phyloP scores from a whole-genome alignment of 208 protist genomes.

The Wallacemonas collosoma region DNA sequence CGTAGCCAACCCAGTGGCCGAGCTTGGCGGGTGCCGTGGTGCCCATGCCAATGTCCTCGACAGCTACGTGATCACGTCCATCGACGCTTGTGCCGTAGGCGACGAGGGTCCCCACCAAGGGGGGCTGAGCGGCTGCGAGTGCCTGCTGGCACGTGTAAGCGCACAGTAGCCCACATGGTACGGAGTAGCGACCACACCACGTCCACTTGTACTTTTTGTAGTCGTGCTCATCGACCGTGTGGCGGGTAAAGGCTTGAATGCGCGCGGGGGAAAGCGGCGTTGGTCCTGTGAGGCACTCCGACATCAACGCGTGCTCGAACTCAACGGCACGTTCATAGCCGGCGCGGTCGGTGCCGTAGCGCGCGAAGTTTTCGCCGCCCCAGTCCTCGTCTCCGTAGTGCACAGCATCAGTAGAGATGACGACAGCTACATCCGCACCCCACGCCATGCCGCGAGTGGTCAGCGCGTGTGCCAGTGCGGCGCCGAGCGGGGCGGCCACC shows the following conservation, averaged over 20 bases:
- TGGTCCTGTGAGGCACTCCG: constrained; percentile 22
- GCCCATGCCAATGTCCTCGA: constrained; percentile 26
- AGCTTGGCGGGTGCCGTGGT: constrained; percentile 32
- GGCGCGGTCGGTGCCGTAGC: constrained; percentile 23
- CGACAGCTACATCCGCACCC: constrained; percentile 27
- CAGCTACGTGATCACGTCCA: constrained; percentile 22
- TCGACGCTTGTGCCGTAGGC: constrained; percentile 34
- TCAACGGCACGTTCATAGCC: constrained; percentile 26
- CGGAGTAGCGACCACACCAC: constrained; percentile 31
- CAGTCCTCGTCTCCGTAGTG: constrained; percentile 30
- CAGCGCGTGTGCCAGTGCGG: constrained; percentile 22
- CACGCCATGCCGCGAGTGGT: constrained; percentile 23
- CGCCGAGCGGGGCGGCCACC: constrained; percentile 16
- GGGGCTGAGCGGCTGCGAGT: constrained; percentile 15
- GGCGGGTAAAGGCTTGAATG: constrained; percentile 22
- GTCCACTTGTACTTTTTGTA: constrained; percentile 37
- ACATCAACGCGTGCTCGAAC: constrained; percentile 27
- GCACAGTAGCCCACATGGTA: constrained; percentile 27
- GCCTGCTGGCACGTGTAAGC: constrained; percentile 18
- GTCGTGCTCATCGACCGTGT: constrained; percentile 27
- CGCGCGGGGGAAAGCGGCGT: neutral
- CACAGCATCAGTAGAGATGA: constrained; percentile 35
- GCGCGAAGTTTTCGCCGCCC: constrained; percentile 23
- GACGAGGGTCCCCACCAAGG: constrained; percentile 18
- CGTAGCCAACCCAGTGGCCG: constrained; percentile 29